Conservation (phyloP, 345 rosid species). For the Euphorbia tirucalli region DNA sequence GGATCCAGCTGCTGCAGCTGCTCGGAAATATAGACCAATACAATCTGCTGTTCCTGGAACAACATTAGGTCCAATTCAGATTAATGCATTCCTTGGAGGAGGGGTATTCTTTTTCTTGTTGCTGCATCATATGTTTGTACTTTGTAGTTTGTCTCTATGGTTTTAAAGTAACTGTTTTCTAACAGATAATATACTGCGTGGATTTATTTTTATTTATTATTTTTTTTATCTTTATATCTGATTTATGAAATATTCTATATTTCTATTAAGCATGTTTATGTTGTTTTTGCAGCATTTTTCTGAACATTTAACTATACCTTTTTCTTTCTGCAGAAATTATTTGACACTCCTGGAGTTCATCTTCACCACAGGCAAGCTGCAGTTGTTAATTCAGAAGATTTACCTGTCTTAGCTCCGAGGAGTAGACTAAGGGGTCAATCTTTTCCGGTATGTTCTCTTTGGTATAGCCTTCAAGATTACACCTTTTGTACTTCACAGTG, state of each 20-base stretch:
- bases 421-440: constrained; percentile 77
- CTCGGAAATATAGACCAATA: constrained; percentile 79
- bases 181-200: not conserved
- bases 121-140: constrained; percentile 11
- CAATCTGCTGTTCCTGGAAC: constrained; percentile 99
- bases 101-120: constrained; percentile 50
- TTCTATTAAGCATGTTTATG: no score
- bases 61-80: constrained; percentile 91
- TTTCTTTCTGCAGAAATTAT: constrained; percentile 62
- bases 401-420: constrained; percentile 90
- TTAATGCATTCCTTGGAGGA: constrained; percentile 87
- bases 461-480: constrained; percentile 1
- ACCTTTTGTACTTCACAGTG: not conserved
- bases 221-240: not conserved
- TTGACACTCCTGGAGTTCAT: constrained; percentile 96
- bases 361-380: constrained; percentile 97
- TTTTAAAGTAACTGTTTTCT: constrained; percentile 7
- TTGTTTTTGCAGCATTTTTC: not conserved
- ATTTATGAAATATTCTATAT: not conserved
- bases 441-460: constrained; percentile 51
- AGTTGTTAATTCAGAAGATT: constrained; percentile 84
- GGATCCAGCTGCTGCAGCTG: constrained; percentile 93
- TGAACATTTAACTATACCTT: not conserved
- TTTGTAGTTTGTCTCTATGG: not conserved
- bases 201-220: no score